Percentiles rank a stretch among this genome's conserved stretches.
These are phyloP conservation scores for Eucommia ulmoides DNA, from an alignment of 257 asterid genomes.

Conservation along the genomic window DNA sequence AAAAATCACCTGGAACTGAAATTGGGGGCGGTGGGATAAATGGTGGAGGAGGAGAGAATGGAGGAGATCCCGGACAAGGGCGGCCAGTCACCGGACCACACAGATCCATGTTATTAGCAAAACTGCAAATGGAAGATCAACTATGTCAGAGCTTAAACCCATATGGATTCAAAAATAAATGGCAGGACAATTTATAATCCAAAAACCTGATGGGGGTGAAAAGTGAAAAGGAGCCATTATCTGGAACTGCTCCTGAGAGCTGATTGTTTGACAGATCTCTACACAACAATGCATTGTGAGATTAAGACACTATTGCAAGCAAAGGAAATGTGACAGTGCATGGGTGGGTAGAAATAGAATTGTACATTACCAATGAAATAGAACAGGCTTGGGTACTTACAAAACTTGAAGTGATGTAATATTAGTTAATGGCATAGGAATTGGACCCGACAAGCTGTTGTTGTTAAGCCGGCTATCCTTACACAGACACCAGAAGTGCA, in stretches of 20 bases:
- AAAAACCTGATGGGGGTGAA: constrained; percentile 1
- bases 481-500: not conserved
- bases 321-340: too few species aligned
- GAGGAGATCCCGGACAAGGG: constrained; percentile 3
- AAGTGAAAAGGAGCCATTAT: constrained; percentile 1
- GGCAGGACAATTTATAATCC: not conserved
- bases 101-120: not conserved
- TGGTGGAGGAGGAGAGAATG: constrained; percentile 2
- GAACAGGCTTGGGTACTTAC: not conserved
- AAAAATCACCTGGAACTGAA: not conserved
- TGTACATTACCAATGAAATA: too few species aligned
- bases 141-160: not conserved
- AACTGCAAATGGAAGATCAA: constrained; percentile 1
- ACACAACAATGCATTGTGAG: not conserved
- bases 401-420: not conserved
- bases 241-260: not conserved
- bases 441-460: not conserved
- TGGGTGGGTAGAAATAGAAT: too few species aligned
- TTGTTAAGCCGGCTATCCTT: constrained; percentile 3
- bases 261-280: constrained; percentile 1
- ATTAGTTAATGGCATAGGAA: constrained; percentile 1
- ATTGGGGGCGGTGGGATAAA: not conserved
- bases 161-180: not conserved
- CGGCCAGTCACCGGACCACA: constrained; percentile 1
- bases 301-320: not conserved